These are phyloP conservation scores for Scheffersomyces titani DNA, from an alignment of 1,139 yeast genomes.

Conservation along the genomic window DNA sequence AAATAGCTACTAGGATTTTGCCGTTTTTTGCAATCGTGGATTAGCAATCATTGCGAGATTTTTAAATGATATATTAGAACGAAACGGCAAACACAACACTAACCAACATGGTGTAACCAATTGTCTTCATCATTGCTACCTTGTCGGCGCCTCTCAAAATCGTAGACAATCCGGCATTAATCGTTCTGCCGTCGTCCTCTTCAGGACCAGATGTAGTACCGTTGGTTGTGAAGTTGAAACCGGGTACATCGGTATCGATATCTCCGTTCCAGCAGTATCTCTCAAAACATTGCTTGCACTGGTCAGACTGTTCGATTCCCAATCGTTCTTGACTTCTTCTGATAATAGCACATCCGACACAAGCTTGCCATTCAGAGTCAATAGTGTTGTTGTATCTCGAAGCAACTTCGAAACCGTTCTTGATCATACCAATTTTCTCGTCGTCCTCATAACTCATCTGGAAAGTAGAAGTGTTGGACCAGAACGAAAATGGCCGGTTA, in stretches of 20 bases:
- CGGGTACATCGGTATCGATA: slow-evolving; percentile 11
- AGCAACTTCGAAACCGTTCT: slow-evolving; percentile 36
- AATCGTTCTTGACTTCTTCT: slow-evolving; percentile 45
- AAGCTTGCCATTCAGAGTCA: slow-evolving; percentile 39
- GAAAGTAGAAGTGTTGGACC: slow-evolving; percentile 39
- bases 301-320: slow-evolving; percentile 37
- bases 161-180: slow-evolving; percentile 14
- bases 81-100: slow-evolving; percentile 5
- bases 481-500: slow-evolving; percentile 40
- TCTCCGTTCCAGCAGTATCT: slow-evolving; percentile 46
- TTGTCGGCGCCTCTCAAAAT: neutral
- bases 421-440: slow-evolving; percentile 39
- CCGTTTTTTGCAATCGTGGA: too few relatives aligned
- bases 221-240: slow-evolving; percentile 43
- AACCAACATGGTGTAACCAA: slow-evolving; percentile 9
- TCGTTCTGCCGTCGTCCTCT: slow-evolving; percentile 16
- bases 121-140: slow-evolving; percentile 1
- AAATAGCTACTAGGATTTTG: too few relatives aligned
- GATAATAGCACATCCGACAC: slow-evolving; percentile 47
- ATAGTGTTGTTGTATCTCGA: slow-evolving; percentile 30
- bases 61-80: neutral
- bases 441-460: slow-evolving; percentile 33
- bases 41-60: too few relatives aligned
- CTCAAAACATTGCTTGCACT: slow-evolving; percentile 39
- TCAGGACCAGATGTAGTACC: slow-evolving; percentile 46